Conservation (phyloP, 1,284 basidiomycete species). For the Pterulicium gracile region DNA sequence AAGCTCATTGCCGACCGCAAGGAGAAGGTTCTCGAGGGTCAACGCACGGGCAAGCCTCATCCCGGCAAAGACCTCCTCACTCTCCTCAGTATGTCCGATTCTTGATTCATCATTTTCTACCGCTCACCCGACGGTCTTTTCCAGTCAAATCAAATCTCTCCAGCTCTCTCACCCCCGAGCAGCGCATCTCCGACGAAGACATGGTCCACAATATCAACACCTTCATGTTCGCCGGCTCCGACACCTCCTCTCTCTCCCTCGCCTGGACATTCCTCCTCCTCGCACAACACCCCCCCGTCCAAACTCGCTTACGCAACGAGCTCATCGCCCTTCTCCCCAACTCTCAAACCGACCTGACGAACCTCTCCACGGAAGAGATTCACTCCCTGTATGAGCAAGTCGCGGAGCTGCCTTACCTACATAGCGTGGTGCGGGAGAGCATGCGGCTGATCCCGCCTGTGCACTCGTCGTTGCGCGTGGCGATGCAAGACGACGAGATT, state of each 20-base stretch:
- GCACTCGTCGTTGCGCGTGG: constrained; percentile 70
- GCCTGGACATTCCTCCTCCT: constrained; percentile 71
- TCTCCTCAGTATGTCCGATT: constrained; percentile 40
- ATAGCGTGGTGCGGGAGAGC: constrained; percentile 69
- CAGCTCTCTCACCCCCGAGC: constrained; percentile 46
- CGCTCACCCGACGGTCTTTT: background rate
- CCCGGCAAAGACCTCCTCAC: constrained; percentile 56
- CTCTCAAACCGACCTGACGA: constrained; percentile 20
- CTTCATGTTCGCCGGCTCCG: constrained; percentile 80
- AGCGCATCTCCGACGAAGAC: constrained; percentile 73
- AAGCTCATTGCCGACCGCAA: constrained; percentile 64
- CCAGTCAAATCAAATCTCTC: constrained; percentile 67
- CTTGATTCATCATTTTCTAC: constrained; percentile 5
- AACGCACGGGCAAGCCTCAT: constrained; percentile 34
- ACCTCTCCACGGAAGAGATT: constrained; percentile 45
- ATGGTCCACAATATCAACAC: constrained; percentile 77
- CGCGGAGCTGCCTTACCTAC: constrained; percentile 57
- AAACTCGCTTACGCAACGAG: constrained; percentile 55
- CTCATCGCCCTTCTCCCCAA: constrained; percentile 28
- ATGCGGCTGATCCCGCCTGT: constrained; percentile 69
- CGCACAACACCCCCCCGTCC: constrained; percentile 49
- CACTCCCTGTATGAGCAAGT: constrained; percentile 45
- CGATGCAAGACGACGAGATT: constrained; percentile 62
- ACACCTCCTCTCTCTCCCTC: constrained; percentile 69
- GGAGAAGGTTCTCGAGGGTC: constrained; percentile 46